Base-by-base conservation (phyloP, 257 asterid species). In the Solanum acaule region DNA sequence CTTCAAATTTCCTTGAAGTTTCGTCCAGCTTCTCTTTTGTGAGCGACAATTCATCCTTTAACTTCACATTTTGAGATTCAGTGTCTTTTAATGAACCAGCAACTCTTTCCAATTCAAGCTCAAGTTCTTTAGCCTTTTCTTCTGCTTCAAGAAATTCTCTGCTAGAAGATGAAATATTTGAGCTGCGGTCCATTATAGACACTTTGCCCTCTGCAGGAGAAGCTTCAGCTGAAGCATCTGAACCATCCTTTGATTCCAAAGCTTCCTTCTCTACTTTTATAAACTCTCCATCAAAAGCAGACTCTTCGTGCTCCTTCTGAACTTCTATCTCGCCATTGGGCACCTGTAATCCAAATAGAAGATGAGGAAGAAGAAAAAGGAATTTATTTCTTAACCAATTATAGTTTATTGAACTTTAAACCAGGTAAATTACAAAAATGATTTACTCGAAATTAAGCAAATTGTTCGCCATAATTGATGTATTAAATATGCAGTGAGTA, bases 231-330 rank as follows among this genome's bases (percentile, higher is more conserved):
- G 63, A 87, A 44, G 27, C 81, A 44, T 42, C 84, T 71, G 93
- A 89, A 70, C 86, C 93, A 70, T 89, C 91, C 91, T 91, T 94
- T 20, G 76, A 87, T 40, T 89, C 93, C 25, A 90, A n/a, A 1
- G 93, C 68, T 88, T 95, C 97, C 88, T 92, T 97, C 91, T 96
- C 99, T 35, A 97, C 98, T 92, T 96, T 97, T 2, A 97, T 93
- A 92, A 97, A 95, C 83, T 94, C 99, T 13, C 98, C 98, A 40
- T 97, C 98, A 25, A 94, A 87, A 68, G 85, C 77, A 16, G 92
- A 84, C 67, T 94, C 98, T n/a, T 94, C 94, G 22, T 93, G 96
- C 29, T 94, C 94, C 78, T 93, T 94, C 89, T 90, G 91, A 33
- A 42, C 93, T 89, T 88, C 94, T 38, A 76, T 87, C 89, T 88